Conservation (phyloP, 2,329 filamentous ascomycete genomes). For the Didymella lethalis region DNA sequence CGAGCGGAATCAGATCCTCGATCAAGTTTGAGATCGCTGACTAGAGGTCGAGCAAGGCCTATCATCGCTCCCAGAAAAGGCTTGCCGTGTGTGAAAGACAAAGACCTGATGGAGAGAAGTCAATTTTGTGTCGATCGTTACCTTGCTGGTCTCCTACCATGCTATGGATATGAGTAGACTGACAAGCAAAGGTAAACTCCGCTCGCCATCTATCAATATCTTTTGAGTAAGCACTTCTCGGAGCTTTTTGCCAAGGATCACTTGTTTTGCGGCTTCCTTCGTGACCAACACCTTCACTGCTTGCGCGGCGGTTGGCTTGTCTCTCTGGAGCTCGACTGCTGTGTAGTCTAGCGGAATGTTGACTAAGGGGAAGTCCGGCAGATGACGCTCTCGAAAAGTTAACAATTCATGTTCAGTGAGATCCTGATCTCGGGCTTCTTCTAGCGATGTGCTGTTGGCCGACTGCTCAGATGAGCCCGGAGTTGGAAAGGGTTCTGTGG, state of each 20-base stretch:
- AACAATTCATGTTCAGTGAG: conserved; percentile 23
- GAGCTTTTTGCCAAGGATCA: conserved; percentile 26
- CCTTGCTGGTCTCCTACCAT: conserved; percentile 23
- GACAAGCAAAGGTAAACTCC: conserved; percentile 34
- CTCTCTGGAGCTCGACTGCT: conserved; percentile 13
- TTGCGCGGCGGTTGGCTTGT: conserved; percentile 22
- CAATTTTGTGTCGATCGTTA: not conserved
- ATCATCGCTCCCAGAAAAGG: conserved; percentile 29
- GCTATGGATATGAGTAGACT: conserved; percentile 31
- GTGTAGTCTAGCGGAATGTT: conserved; percentile 18
- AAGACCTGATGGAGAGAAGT: conserved; percentile 25
- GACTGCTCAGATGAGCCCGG: conserved; percentile 18
- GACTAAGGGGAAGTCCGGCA: conserved; percentile 28
- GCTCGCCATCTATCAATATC: conserved; percentile 34
- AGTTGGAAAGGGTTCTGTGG: conserved; percentile 17
- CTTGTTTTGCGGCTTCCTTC: conserved; percentile 25
- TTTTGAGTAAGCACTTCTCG: conserved; percentile 27
- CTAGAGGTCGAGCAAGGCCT: conserved; percentile 26
- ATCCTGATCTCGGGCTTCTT: not conserved
- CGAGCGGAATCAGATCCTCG: conserved; percentile 15
- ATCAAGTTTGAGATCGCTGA: conserved; percentile 34
- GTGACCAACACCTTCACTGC: conserved; percentile 33
- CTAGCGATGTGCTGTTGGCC: not conserved
- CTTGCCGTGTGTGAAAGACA: conserved; percentile 30
- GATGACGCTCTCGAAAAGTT: conserved; percentile 19